A percentile compares a stretch with the other conserved stretches of the same genome.
These are phyloP conservation scores for Cryptococcus sp. DNA, from an alignment of 1,284 basidiomycete species.

Conservation along the genomic window DNA sequence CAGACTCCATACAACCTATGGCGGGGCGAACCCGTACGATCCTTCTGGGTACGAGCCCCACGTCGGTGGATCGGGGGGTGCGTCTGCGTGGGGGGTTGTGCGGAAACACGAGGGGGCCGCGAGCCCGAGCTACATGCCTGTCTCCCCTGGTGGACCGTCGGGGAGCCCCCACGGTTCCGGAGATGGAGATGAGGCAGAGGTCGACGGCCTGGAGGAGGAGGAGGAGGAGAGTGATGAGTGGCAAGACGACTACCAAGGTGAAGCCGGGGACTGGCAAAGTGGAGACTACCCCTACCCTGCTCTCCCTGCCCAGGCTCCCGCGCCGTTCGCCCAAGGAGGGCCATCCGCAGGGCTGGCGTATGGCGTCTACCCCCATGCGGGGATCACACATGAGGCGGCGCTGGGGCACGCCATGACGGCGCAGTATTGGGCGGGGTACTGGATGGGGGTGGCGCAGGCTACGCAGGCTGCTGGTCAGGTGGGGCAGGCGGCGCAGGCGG, in stretches of 20 bases:
- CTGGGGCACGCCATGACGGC: constrained; percentile 42
- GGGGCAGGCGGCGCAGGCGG: constrained; percentile 8
- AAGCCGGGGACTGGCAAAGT: constrained; percentile 9
- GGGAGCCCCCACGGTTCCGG: constrained; percentile 14
- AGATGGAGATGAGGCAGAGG: constrained; percentile 20
- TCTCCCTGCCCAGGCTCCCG: no score
- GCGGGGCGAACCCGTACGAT: background rate
- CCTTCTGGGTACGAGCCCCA: background rate
- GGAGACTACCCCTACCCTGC: no score
- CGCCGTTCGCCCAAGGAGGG: background rate
- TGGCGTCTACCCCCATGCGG: constrained; percentile 13
- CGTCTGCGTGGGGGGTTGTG: no score
- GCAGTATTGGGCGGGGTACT: constrained; percentile 49
- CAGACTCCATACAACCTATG: background rate
- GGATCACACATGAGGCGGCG: constrained; percentile 28
- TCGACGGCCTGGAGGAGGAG: constrained; percentile 10
- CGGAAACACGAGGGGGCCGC: background rate
- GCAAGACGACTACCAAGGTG: constrained; percentile 23
- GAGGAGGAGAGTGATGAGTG: constrained; percentile 18
- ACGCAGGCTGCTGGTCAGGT: background rate
- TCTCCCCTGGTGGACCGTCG: constrained; percentile 18
- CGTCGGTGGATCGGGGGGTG: background rate
- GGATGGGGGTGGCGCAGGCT: constrained; percentile 44
- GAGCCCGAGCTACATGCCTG: constrained; percentile 23
- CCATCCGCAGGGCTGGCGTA: constrained; percentile 6